phyloP scores from a whole-genome alignment of 768 basidiomycete species.

The Boletus fagicola region DNA sequence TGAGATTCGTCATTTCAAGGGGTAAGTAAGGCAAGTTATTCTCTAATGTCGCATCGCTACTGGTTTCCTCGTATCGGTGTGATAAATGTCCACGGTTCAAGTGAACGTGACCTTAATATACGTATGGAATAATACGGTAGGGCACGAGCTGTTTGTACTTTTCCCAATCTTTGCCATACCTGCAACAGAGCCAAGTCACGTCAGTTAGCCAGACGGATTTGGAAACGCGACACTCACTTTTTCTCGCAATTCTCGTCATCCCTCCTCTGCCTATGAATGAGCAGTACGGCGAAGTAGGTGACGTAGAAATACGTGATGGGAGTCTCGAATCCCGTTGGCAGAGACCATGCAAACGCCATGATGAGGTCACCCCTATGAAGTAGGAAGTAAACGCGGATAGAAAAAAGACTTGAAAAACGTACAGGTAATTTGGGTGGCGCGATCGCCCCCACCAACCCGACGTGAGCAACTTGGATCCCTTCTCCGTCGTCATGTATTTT shows the following conservation, averaged over 20 bases:
- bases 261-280: slow-evolving; percentile 84
- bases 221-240: slow-evolving; percentile 58
- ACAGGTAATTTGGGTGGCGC: slow-evolving; percentile 92
- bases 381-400: not conserved
- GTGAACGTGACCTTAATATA: slow-evolving; percentile 47
- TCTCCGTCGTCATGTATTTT: slow-evolving; percentile 72
- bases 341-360: slow-evolving; percentile 91
- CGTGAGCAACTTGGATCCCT: slow-evolving; percentile 86
- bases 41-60: not conserved
- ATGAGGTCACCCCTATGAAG: slow-evolving; percentile 70
- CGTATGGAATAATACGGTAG: slow-evolving; percentile 81
- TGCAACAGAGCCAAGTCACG: slow-evolving; percentile 27
- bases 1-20: no score
- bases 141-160: slow-evolving; percentile 86
- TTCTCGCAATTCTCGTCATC: slow-evolving; percentile 90
- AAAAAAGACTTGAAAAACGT: slow-evolving; percentile 21
- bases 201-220: not conserved
- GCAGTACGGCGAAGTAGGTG: slow-evolving; percentile 81
- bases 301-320: slow-evolving; percentile 97
- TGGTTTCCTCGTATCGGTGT: not conserved
- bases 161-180: slow-evolving; percentile 93
- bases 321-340: slow-evolving; percentile 87
- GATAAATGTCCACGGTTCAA: not conserved
- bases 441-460: slow-evolving; percentile 98
- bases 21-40: no score